phyloP scores from a whole-genome alignment of 148 eudicot species.

The Cornus suecica region DNA sequence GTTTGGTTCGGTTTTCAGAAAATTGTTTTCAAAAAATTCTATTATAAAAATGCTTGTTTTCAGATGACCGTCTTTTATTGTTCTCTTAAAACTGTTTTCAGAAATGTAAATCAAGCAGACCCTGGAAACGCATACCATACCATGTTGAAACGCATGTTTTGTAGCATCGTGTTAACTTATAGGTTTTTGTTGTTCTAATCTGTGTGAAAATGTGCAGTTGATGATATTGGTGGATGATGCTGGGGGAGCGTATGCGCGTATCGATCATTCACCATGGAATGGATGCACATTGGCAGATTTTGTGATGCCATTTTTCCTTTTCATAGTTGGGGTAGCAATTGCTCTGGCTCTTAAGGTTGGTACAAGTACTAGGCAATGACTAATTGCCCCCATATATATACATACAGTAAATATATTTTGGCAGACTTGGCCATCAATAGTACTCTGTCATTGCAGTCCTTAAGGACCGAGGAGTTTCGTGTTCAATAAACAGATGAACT shows the following conservation, averaged over 20 bases:
- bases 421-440: too few relatives aligned
- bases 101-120: neutral
- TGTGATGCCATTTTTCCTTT: conserved; percentile 38
- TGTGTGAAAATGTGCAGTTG: conserved; percentile 10
- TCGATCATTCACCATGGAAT: conserved; percentile 39
- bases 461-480: neutral
- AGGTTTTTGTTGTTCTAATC: neutral
- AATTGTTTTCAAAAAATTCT: too few relatives aligned
- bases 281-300: conserved; percentile 39
- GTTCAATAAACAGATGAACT: neutral
- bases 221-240: conserved; percentile 42
- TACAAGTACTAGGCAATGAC: neutral
- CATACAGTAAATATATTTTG: too few relatives aligned
- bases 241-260: conserved; percentile 30
- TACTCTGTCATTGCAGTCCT: neutral
- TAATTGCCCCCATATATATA: too few relatives aligned
- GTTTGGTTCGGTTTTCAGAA: too few relatives aligned
- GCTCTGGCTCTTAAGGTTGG: conserved; percentile 37
- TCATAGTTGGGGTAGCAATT: conserved; percentile 37
- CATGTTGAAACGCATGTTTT: too few relatives aligned
- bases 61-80: too few relatives aligned
- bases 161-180: too few relatives aligned
- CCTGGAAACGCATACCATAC: too few relatives aligned
- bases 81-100: too few relatives aligned
- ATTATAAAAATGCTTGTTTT: too few relatives aligned